Evolutionary conservation across 352 stramenopile genomes (phyloP), one percentile per base, ranked within the genome.

Genomic region (Plasmopara muralis): DNA sequence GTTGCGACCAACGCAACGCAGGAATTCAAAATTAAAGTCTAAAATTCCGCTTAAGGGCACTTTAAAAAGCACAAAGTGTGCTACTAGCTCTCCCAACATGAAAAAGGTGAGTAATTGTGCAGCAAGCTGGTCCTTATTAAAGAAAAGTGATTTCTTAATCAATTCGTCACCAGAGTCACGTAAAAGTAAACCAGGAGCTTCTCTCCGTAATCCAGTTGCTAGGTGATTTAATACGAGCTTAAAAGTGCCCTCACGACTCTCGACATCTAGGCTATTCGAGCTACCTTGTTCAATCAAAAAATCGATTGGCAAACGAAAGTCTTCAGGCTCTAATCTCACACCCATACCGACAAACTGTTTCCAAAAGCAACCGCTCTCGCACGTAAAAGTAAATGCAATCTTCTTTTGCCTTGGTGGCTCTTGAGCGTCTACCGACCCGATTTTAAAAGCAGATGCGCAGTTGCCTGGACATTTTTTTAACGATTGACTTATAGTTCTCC

Each of bases 71-170:
- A 78, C 70, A 42, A 87, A 62, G 42, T 86, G 70, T 39, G 78
- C 78, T 31, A 83, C 51, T 13, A 89, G 53, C 57, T 86, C 66
- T 8, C 79, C 79, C 9, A 89, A 62, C 47, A 89, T 58, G 43
- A 72, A 85, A 49, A 72, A 87, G 20, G 63, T 68, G 5, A 74
- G 45, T 20, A 87, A 58, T 40, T 64, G 60, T 14, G 40, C 41
- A 30, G 13, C 30, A 35, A 63, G 9, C 0, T 64, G 45, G 30
- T 66, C 47, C 38, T 72, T 68, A 37, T 59, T 43, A 34, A 30
- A 35, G 29, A 47, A 47, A 7, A 56, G 18, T 18, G 13, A 18
- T 1, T 1, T 16, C 14, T 35, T 33, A 9, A 55, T 33, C 10
- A 37, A 28, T 42, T 46, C 43, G 0, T 16, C 15, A 13, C 9